A percentile compares a stretch with the other conserved stretches of the same genome.
These are phyloP conservation scores for Chlorella sorokiniana DNA, from an alignment of 139 green algal species.

Conservation along the genomic window DNA sequence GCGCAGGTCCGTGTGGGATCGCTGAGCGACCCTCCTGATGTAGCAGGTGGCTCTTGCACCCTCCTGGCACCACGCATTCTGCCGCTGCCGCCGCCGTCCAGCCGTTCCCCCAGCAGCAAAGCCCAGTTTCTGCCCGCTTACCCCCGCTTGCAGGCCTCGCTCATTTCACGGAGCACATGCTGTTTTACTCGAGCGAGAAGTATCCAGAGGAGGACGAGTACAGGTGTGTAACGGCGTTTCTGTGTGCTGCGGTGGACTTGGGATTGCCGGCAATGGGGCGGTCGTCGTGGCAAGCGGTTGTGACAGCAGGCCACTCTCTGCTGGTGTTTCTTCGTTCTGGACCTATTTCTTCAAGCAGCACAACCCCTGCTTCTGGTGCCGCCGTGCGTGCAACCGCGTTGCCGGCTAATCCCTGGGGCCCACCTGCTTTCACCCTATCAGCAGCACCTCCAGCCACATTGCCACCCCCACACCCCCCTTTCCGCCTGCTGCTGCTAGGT, in stretches of 20 bases:
- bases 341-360: not conserved
- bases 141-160: constrained; percentile 49
- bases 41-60: constrained; percentile 56
- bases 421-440: not conserved
- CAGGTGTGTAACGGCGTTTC: not conserved
- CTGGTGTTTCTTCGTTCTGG: not conserved
- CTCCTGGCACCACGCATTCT: not conserved
- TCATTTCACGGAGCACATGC: constrained; percentile 94
- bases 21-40: constrained; percentile 72
- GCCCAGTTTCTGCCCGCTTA: too few relatives aligned
- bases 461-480: not conserved
- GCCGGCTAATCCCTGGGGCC: not conserved
- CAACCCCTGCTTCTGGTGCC: too few relatives aligned
- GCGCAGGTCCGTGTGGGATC: constrained; percentile 78
- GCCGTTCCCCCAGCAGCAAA: not conserved
- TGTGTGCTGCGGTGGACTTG: too few relatives aligned
- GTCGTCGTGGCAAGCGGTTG: too few relatives aligned
- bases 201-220: constrained; percentile 69
- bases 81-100: not conserved
- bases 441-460: not conserved
- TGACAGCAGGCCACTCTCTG: too few relatives aligned
- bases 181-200: constrained; percentile 87
- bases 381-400: not conserved
- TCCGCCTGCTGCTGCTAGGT: not conserved
- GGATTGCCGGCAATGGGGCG: too few relatives aligned